phyloP scores from a whole-genome alignment of 2,329 filamentous ascomycete species.

The Monascus ruber region DNA sequence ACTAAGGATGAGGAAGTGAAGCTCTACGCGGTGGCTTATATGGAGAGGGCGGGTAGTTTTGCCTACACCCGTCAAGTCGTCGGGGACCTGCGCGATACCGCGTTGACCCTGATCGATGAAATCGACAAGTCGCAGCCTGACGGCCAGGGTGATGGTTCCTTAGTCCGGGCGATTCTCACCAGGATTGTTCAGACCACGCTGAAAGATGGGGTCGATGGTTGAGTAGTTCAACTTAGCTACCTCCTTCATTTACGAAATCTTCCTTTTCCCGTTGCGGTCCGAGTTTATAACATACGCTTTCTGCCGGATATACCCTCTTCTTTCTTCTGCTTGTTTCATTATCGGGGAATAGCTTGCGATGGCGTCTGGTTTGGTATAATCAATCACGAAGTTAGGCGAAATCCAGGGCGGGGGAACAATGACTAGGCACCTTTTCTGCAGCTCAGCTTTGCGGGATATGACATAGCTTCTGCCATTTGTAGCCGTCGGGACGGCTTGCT shows the following conservation, averaged over 20 bases:
- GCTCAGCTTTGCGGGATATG: no score
- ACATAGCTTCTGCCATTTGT: no score
- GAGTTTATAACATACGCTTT: neutral
- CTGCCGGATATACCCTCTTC: neutral
- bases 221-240: neutral
- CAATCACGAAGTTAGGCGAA: neutral
- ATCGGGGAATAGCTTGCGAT: neutral
- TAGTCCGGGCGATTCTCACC: conserved; percentile 57
- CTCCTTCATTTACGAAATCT: no score
- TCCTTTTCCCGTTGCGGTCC: no score
- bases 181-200: conserved; percentile 44
- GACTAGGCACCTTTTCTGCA: no score
- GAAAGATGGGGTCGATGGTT: conserved; percentile 9
- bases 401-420: no score
- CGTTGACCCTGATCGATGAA: conserved; percentile 50
- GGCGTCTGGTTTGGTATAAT: neutral
- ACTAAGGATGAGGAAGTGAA: conserved; percentile 80
- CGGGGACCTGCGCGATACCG: conserved; percentile 51
- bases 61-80: conserved; percentile 67
- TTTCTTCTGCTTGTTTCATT: neutral
- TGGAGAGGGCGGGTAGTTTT: conserved; percentile 84
- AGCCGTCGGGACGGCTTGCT: no score
- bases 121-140: conserved; percentile 40
- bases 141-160: conserved; percentile 44
- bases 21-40: conserved; percentile 77